Base-by-base conservation (phyloP, 371 early-diverging fungal genomes). In the Zychaea mexicana region DNA sequence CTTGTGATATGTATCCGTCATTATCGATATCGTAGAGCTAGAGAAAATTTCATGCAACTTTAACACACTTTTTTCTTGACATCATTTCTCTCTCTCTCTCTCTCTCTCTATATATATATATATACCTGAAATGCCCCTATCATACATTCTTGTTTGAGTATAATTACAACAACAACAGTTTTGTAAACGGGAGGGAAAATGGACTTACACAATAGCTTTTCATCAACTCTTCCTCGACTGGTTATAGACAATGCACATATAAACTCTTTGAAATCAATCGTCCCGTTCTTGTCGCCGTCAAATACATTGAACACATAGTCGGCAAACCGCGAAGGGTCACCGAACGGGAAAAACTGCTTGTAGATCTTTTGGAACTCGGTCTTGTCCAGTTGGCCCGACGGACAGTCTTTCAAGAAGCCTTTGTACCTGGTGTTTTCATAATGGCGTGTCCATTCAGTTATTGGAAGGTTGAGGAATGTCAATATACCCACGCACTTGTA, bases 321-420 rank as follows among this genome's bases (percentile, higher is more conserved):
- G 19, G 97, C 94, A 78, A 96, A 98, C 36, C 84, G 81, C 54
- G 92, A 85, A 8, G 97, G 86, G 74, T 98, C 96, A 28, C 97
- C 97, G 73, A 98, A 97, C 8, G 98, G 97, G 71, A 97, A 98
- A 80, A 95, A 97, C 69, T 93, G 93, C 75, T 97, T 94, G 81
- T 96, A 98, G 46, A 97, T 95, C 67, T 92, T 90, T 76, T 90
- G 90, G 68, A 98, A 97, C 65, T 94, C 94, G 17, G 87, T 78
- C 71, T 88, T 85, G 81, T 92, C 90, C 33, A 98, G 84, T 69
- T 89, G 81, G 27, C 97, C 97, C 15, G 85, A 76, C 6, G 97
- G 97, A 69, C 96, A 95, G 70, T 96, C 96, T 72, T 92, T 91
- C 49, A 94, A 74, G 70, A 98, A 98, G 3, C 96, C 96, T 76